phyloP scores from a whole-genome alignment of 305 asterid species.

The Ilex paraguariensis region DNA sequence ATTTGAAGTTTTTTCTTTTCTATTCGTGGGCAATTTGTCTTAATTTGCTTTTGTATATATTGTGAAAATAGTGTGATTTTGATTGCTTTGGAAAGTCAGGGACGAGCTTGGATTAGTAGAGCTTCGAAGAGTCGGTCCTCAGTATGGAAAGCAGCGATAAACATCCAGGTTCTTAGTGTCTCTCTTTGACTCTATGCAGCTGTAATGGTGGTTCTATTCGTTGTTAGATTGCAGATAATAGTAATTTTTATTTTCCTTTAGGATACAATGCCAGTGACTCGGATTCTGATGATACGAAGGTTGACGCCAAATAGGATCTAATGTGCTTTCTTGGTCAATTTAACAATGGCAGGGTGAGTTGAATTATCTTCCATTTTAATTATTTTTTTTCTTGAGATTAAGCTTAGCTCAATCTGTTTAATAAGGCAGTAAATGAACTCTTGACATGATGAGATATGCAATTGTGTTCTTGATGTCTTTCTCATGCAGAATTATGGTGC shows the following conservation, averaged over 20 bases:
- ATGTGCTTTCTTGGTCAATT: slow-evolving; percentile 12
- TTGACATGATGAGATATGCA: no score
- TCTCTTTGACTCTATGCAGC: neutral
- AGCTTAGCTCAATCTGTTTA: no score
- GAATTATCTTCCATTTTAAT: slow-evolving; percentile 9
- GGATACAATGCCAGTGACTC: slow-evolving; percentile 47
- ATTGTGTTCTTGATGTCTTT: no score
- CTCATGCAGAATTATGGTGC: no score
- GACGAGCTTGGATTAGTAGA: slow-evolving; percentile 67
- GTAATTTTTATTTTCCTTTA: no score
- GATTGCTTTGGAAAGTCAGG: slow-evolving; percentile 40
- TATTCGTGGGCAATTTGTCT: no score
- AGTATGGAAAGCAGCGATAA: no score
- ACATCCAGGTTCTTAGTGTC: slow-evolving; percentile 63
- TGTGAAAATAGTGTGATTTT: slow-evolving; percentile 7
- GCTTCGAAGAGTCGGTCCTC: slow-evolving; percentile 74
- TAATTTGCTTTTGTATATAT: no score
- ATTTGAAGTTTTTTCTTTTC: no score
- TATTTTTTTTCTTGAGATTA: slow-evolving; percentile 4
- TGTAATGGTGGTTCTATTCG: no score
- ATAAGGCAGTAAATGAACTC: no score
- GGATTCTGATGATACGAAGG: slow-evolving; percentile 60
- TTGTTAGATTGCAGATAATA: no score
- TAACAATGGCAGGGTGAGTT: slow-evolving; percentile 32
- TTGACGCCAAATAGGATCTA: slow-evolving; percentile 35